phyloP scores from a whole-genome alignment of 2,329 filamentous ascomycete genomes.

The Ascochyta fabae region DNA sequence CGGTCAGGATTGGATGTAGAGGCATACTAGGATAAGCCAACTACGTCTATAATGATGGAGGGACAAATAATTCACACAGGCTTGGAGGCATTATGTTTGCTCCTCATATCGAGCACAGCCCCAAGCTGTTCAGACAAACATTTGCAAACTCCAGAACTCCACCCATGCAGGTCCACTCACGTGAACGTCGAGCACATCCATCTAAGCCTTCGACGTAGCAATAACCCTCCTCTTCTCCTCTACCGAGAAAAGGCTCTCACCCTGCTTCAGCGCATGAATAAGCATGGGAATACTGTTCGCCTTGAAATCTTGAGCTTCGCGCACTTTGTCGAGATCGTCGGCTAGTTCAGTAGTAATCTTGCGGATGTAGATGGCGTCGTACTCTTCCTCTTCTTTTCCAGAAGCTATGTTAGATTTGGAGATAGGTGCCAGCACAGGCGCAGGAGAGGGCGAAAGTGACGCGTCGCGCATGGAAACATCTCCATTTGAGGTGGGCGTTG shows the following conservation, averaged over 20 bases:
- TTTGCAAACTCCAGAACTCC: constrained; percentile 24
- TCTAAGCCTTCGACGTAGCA: constrained; percentile 21
- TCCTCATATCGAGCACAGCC: background rate
- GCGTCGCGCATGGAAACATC: constrained; percentile 32
- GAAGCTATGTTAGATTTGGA: constrained; percentile 9
- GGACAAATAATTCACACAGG: background rate
- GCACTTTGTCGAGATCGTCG: constrained; percentile 75
- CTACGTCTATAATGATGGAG: background rate
- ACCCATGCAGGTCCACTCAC: constrained; percentile 1
- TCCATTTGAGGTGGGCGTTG: constrained; percentile 4
- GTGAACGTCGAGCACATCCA: background rate
- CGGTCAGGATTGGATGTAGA: constrained; percentile 58
- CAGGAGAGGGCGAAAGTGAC: constrained; percentile 9
- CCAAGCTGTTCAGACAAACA: background rate
- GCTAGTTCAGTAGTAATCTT: constrained; percentile 73
- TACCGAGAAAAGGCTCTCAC: constrained; percentile 65
- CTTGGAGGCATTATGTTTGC: background rate
- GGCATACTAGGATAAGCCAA: constrained; percentile 24
- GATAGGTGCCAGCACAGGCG: background rate
- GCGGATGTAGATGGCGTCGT: constrained; percentile 72
- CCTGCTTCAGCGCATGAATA: constrained; percentile 72
- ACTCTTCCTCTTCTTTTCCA: constrained; percentile 46
- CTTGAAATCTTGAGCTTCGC: constrained; percentile 73
- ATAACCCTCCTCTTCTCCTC: constrained; percentile 58
- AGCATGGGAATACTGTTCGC: constrained; percentile 67